Base-by-base conservation (phyloP, 441 rosid species). In the Manihot esculenta region DNA sequence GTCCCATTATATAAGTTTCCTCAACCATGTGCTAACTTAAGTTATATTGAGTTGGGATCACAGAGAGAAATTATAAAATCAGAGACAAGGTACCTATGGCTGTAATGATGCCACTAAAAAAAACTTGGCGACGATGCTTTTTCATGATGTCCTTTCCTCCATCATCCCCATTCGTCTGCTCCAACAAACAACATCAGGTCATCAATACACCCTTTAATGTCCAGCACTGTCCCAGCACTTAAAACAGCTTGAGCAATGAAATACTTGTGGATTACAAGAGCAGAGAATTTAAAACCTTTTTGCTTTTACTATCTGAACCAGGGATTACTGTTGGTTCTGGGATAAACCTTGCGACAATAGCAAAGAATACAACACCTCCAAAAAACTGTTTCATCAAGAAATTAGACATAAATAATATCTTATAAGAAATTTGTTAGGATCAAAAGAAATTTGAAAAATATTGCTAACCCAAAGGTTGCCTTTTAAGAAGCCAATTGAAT, bases 351-450 rank as follows among this genome's bases (percentile, higher is more conserved):
- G 90, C 89, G 70, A 95, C 70, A 64, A 91, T 69, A 50, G 86
- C 97, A 73, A 95, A 95, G 88, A 95, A 95, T n/a, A 95, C 53
- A 71, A 93, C 97, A 66, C 99, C 99, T 65, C 89, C 91, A 55
- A 93, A 95, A 84, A 95, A 95, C 99, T 95, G 89, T 79, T 80
- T 17, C 45, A 41, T 76, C 69, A 72, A 67, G 70, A 80, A 74
- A 82, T 70, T 75, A 38, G 66, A 72, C 30, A 77, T 70, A 69
- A 83, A 79, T 41, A 48, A 66, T 69, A 71, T 33, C 24, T 72
- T 24, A 26, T 45, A 64, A 66, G n/a, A 56, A n/a, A 50, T 27
- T 45, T 30, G 76, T 1, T 45, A 48, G 70, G 74, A 66, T 45
- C 49, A 38, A 61, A 63, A 66, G 24, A 66, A 24, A 20, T 71